Conservation (phyloP, 2,329 filamentous ascomycete genomes). For the Apiospora phragmitis region DNA sequence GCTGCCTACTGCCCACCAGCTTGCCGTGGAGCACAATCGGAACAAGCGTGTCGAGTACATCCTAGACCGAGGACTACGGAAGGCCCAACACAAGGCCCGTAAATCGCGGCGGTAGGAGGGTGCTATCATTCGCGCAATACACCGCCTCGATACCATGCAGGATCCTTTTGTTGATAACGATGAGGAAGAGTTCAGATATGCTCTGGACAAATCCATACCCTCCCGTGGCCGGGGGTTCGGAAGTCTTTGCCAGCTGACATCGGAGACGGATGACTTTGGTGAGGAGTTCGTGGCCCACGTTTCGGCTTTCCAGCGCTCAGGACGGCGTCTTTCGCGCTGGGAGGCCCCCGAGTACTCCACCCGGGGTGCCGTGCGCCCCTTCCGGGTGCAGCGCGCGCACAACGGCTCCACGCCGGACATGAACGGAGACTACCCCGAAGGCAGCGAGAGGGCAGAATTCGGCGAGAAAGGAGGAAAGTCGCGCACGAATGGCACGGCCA, state of each 20-base stretch:
- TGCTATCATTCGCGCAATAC: constrained; percentile 65
- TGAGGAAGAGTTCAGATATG: constrained; percentile 47
- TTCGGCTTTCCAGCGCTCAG: constrained; percentile 63
- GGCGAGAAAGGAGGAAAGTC: constrained; percentile 30
- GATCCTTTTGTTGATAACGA: constrained; percentile 65
- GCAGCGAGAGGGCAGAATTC: constrained; percentile 30
- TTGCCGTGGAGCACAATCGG: constrained; percentile 77
- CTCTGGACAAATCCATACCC: constrained; percentile 31
- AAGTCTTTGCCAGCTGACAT: constrained; percentile 61
- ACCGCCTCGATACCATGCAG: constrained; percentile 57
- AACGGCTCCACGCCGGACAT: constrained; percentile 25
- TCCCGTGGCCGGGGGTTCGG: constrained; percentile 61
- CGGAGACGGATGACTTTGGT: constrained; percentile 72
- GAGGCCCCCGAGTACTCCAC: constrained; percentile 30
- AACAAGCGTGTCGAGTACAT: constrained; percentile 81
- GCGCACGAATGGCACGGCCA: constrained; percentile 35
- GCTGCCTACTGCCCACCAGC: constrained; percentile 78
- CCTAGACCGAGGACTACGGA: constrained; percentile 71
- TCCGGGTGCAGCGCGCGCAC: constrained; percentile 14
- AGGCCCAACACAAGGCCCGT: constrained; percentile 63
- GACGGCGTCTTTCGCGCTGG: constrained; percentile 72
- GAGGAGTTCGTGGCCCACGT: constrained; percentile 70
- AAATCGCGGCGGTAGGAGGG: constrained; percentile 65
- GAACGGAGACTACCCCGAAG: constrained; percentile 27
- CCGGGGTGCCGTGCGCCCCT: background rate